Conservation (phyloP, 441 rosid species). For the Breynia disticha region DNA sequence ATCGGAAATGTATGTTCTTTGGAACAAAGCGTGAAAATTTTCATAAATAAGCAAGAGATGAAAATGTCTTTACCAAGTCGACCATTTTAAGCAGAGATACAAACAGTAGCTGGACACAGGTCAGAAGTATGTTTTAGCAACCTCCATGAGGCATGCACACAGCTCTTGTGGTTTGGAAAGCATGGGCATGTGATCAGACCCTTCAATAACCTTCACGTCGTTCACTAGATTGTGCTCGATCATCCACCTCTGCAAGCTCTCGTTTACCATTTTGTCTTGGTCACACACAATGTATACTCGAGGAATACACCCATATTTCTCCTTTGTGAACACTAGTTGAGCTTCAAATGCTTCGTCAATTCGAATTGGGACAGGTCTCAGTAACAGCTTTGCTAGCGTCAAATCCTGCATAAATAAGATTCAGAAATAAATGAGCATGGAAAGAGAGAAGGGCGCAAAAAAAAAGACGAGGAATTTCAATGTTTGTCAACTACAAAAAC, state of each 20-base stretch:
- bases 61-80: too few relatives aligned
- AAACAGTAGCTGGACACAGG: too few relatives aligned
- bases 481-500: too few relatives aligned
- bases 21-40: too few relatives aligned
- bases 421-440: too few relatives aligned
- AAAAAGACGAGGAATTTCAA: neutral
- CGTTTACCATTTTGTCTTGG: slow-evolving; percentile 12
- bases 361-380: slow-evolving; percentile 14
- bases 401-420: slow-evolving; percentile 12
- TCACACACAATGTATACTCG: slow-evolving; percentile 29
- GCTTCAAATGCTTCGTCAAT: slow-evolving; percentile 1
- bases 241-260: slow-evolving; percentile 26
- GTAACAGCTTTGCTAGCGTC: slow-evolving; percentile 15
- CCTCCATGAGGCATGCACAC: slow-evolving; percentile 19
- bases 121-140: slow-evolving; percentile 12
- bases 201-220: slow-evolving; percentile 21
- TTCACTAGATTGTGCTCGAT: slow-evolving; percentile 21
- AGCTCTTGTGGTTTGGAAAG: slow-evolving; percentile 26
- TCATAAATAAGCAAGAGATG: too few relatives aligned
- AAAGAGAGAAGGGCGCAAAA: too few relatives aligned
- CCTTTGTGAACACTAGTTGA: slow-evolving; percentile 14
- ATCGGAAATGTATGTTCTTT: too few relatives aligned
- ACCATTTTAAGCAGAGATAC: too few relatives aligned
- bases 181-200: slow-evolving; percentile 37
- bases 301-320: slow-evolving; percentile 20